Percentiles rank a stretch among this genome's conserved stretches.
phyloP scores from a whole-genome alignment of 2,329 filamentous ascomycete genomes.

The Cytospora mali region DNA sequence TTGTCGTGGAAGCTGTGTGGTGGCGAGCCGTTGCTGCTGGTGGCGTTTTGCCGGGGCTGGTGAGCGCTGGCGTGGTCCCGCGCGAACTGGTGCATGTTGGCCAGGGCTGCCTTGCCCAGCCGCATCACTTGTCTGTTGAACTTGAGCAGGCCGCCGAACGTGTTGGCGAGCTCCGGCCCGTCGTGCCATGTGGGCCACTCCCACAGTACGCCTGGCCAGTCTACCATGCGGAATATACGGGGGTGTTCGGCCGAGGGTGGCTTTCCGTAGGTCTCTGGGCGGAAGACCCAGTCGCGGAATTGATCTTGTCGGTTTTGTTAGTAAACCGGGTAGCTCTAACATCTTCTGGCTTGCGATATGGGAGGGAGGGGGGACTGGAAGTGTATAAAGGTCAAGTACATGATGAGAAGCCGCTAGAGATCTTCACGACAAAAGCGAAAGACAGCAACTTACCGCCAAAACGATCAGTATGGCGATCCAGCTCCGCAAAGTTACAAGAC shows the following conservation, averaged over 20 bases:
- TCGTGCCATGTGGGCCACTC: conserved; percentile 51
- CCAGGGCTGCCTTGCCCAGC: conserved; percentile 43
- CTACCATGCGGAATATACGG: conserved; percentile 43
- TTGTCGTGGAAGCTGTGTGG: conserved; percentile 20
- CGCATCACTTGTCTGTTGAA: conserved; percentile 46
- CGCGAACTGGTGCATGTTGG: conserved; percentile 41
- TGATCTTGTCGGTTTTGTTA: conserved; percentile 34
- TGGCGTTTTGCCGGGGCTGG: neutral
- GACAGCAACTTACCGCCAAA: conserved; percentile 35
- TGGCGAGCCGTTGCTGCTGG: neutral
- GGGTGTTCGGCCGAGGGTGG: conserved; percentile 34
- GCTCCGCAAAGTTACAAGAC: conserved; percentile 44
- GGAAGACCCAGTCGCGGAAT: conserved; percentile 38
- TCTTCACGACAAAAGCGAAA: neutral
- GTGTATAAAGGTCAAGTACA: neutral
- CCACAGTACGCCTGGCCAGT: conserved; percentile 45
- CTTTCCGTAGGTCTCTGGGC: conserved; percentile 29
- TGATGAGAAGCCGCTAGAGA: neutral
- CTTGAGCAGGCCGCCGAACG: conserved; percentile 45
- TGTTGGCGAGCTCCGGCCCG: conserved; percentile 49
- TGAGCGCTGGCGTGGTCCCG: conserved; percentile 7
- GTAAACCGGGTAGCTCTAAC: neutral
- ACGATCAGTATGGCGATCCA: conserved; percentile 45
- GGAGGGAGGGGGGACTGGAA: too few relatives aligned
- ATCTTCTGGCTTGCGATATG: too few relatives aligned